Conservation (phyloP, 179 eudicot genomes). For the Sideroxylon spinosum region DNA sequence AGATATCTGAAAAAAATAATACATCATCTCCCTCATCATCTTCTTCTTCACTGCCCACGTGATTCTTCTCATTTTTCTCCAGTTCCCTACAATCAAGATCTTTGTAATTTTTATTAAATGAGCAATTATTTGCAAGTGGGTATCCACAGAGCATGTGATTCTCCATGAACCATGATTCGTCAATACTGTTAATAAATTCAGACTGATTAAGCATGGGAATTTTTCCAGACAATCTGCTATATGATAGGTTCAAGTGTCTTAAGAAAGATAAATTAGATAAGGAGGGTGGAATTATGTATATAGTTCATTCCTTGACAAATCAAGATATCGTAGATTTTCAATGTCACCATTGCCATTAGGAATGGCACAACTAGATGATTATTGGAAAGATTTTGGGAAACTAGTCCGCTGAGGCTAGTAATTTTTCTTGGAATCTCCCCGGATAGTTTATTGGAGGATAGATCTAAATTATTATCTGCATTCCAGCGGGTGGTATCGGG, state of each 20-base stretch:
- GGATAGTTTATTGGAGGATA: conserved; percentile 26
- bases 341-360: conserved; percentile 26
- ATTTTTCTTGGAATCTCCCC: conserved; percentile 32
- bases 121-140: neutral
- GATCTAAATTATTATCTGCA: conserved; percentile 1
- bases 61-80: neutral
- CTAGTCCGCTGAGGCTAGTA: conserved; percentile 13
- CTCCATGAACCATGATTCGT: no score
- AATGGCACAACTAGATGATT: conserved; percentile 15
- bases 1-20: no score
- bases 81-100: neutral
- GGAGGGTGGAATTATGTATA: conserved; percentile 29
- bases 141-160: conserved; percentile 22
- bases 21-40: no score
- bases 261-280: conserved; percentile 20
- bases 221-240: conserved; percentile 29
- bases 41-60: neutral
- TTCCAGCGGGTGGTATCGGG: no score
- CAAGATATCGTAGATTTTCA: conserved; percentile 24
- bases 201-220: conserved; percentile 29
- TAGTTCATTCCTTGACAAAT: conserved; percentile 32
- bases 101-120: neutral
- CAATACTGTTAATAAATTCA: no score
- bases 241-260: conserved; percentile 22
- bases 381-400: conserved; percentile 28